A percentile compares a stretch with the other conserved stretches of the same genome.
phyloP scores from a whole-genome alignment of 2,329 filamentous ascomycete species.

The Aspergillus candidus region DNA sequence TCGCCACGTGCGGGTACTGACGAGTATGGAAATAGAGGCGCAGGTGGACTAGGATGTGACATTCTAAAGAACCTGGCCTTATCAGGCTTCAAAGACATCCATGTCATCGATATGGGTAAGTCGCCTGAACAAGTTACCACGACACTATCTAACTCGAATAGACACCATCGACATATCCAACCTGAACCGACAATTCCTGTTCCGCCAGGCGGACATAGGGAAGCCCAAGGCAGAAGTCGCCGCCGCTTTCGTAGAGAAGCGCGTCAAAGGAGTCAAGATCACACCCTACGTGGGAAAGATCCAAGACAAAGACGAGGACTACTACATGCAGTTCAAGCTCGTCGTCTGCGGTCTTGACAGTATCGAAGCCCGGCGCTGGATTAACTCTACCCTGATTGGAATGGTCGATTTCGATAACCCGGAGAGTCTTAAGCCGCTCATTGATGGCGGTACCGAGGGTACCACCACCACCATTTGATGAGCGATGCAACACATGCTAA shows the following conservation, averaged over 20 bases:
- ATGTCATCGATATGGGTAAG: constrained; percentile 96
- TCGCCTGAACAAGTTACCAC: constrained; percentile 2
- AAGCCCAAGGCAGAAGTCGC: constrained; percentile 91
- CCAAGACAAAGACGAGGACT: constrained; percentile 91
- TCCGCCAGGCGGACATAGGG: constrained; percentile 84
- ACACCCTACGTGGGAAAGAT: constrained; percentile 92
- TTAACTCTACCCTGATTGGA: constrained; percentile 85
- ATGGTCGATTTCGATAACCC: constrained; percentile 80
- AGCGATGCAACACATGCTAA: constrained; percentile 15
- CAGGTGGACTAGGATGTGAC: constrained; percentile 90
- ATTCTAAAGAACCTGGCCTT: constrained; percentile 94
- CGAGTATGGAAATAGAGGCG: constrained; percentile 58
- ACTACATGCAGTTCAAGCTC: constrained; percentile 95
- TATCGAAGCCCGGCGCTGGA: constrained; percentile 97
- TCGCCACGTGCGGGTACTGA: constrained; percentile 4
- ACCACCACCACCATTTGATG: too few relatives aligned
- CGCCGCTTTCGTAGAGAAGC: constrained; percentile 80
- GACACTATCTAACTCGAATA: constrained; percentile 31
- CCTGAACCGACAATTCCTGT: constrained; percentile 94
- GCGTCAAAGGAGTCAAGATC: constrained; percentile 86
- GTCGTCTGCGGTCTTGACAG: constrained; percentile 93
- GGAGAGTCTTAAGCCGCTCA: constrained; percentile 84
- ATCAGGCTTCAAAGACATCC: constrained; percentile 92
- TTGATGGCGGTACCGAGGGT: constrained; percentile 94
- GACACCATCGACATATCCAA: constrained; percentile 99